Base-by-base conservation (phyloP, 2,329 filamentous ascomycete species). In the Fonsecaea erecta region DNA sequence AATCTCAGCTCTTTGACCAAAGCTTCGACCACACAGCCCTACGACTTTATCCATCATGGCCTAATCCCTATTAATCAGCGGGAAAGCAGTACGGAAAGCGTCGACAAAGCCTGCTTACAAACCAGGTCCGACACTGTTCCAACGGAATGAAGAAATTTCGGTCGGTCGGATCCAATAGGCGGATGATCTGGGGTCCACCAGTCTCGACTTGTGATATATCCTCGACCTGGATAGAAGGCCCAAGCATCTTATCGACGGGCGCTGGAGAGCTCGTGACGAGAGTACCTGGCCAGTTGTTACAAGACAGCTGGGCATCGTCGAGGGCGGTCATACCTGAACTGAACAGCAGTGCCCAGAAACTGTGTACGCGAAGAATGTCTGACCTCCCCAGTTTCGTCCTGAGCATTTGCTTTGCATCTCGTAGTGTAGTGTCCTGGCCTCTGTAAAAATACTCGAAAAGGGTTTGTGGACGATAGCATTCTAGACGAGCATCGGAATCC, bases 61-160 rank as follows among this genome's bases (percentile, higher is more conserved):
- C 35, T 32, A 32, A n/a, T n/a, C n/a, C n/a, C n/a, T n/a, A n/a
- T n/a, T n/a, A n/a, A n/a, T n/a, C n/a, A n/a, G n/a, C n/a, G n/a
- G n/a, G n/a, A n/a, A n/a, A n/a, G n/a, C n/a, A n/a, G n/a, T n/a
- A n/a, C n/a, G n/a, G n/a, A n/a, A n/a, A n/a, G n/a, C n/a, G n/a
- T n/a, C n/a, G n/a, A n/a, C n/a, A n/a, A n/a, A n/a, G n/a, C n/a
- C n/a, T n/a, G n/a, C 53, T 32, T 56, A 40, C 53, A 56, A 56
- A 56, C 53, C 53, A 56, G 28, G 53, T 56, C 37, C 37, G 30
- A 26, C 53, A 56, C 12, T 56, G 53, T 18, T n/a, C 53, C 30
- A 35, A 18, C 12, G 53, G 53, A 9, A 56, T 18, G 24, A 56
- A 56, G 16, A 56, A 56, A 16, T 18, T 32, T 56, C 53, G 16